Evolutionary conservation across 345 rosid genomes (phyloP).

Genomic region (Eucalyptus pumila): DNA sequence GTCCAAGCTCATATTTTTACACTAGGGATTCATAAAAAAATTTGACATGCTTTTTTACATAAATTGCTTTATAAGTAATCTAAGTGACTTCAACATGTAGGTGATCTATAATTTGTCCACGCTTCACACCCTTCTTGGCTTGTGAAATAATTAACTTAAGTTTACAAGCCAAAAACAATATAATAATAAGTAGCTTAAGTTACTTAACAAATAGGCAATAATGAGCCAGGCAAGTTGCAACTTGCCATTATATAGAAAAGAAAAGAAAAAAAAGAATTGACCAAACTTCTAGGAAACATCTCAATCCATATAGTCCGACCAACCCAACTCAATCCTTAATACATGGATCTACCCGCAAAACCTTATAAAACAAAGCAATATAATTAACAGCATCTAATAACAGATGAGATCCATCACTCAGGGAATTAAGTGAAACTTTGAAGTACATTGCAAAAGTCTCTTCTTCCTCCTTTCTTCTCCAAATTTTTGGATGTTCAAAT

Average conservation of each 20-base stretch:
- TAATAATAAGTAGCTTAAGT: neutral
- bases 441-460: neutral
- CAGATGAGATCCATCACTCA: neutral
- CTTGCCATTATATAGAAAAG: neutral
- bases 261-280: neutral
- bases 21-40: neutral
- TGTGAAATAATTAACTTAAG: neutral
- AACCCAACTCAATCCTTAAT: neutral
- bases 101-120: neutral
- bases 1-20: neutral
- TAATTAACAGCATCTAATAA: neutral
- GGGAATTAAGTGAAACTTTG: neutral
- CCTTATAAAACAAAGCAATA: neutral
- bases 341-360: neutral
- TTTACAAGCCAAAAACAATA: no score
- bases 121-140: neutral
- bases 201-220: neutral
- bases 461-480: neutral
- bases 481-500: neutral
- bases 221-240: neutral
- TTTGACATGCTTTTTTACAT: neutral
- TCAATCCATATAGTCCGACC: neutral
- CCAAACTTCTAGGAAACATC: neutral
- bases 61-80: neutral
- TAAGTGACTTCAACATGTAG: neutral